Percentiles rank a stretch among this genome's conserved stretches.
Evolutionary conservation across 192 early-diverging fungal species (phyloP).

Genomic region (Umbelopsis vinacea): DNA sequence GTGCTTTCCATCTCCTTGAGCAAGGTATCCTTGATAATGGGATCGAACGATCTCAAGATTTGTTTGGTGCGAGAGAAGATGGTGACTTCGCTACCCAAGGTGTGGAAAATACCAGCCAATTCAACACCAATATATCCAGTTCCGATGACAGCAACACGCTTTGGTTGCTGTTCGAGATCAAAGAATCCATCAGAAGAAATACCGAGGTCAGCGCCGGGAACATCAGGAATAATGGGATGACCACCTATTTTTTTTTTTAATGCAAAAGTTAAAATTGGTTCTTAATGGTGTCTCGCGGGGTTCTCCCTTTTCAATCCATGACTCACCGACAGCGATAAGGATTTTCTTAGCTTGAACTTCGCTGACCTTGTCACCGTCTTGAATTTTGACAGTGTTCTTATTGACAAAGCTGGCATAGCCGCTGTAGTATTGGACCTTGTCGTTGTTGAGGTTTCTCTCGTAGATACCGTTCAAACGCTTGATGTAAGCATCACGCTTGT

Average conservation of each 20-base stretch:
- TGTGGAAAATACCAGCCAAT: slow-evolving; percentile 90
- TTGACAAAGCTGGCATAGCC: slow-evolving; percentile 88
- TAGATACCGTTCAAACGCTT: slow-evolving; percentile 97
- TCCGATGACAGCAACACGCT: slow-evolving; percentile 87
- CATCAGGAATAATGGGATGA: slow-evolving; percentile 67
- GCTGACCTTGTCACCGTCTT: slow-evolving; percentile 36
- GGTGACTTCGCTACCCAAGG: slow-evolving; percentile 84
- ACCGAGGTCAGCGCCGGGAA: slow-evolving; percentile 85
- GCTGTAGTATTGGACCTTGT: slow-evolving; percentile 80
- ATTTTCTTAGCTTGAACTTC: slow-evolving; percentile 80
- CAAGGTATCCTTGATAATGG: slow-evolving; percentile 77
- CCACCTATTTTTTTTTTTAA: no score
- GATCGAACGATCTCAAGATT: slow-evolving; percentile 89
- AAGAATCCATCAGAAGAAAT: slow-evolving; percentile 97
- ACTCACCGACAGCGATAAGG: slow-evolving; percentile 83
- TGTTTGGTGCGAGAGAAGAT: slow-evolving; percentile 85
- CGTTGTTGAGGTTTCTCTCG: slow-evolving; percentile 86
- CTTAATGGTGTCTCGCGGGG: no score
- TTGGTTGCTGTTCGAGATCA: slow-evolving; percentile 88
- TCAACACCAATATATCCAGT: slow-evolving; percentile 98
- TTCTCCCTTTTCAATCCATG: not conserved
- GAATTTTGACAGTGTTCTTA: slow-evolving; percentile 68
- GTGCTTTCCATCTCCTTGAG: slow-evolving; percentile 73
- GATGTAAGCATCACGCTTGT: slow-evolving; percentile 96
- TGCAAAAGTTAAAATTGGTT: not conserved